phyloP scores from a whole-genome alignment of 805 yeast species.

The Teunomyces kruisii region DNA sequence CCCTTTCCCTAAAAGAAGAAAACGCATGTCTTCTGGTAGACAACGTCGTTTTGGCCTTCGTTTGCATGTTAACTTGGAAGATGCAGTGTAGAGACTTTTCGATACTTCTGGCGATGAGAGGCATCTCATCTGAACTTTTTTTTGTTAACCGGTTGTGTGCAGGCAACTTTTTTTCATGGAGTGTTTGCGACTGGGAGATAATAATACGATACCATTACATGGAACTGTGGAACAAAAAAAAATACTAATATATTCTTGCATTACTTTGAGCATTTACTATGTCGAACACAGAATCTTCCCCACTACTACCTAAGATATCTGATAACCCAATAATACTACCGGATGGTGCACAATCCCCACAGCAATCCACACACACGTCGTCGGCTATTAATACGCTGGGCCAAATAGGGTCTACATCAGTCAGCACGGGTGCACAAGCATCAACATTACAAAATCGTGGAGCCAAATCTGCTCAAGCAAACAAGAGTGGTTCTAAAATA shows the following conservation, averaged over 20 bases:
- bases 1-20: constrained; percentile 77
- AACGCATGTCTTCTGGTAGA: constrained; percentile 59
- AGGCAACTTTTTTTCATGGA: neutral
- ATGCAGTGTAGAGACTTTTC: neutral
- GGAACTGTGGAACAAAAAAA: neutral
- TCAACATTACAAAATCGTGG: constrained; percentile 4
- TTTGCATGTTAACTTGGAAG: neutral
- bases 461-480: constrained; percentile 16
- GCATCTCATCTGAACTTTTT: constrained; percentile 12
- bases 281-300: constrained; percentile 7
- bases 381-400: neutral
- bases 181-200: neutral
- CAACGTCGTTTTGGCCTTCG: constrained; percentile 44
- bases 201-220: neutral
- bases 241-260: neutral
- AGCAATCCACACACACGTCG: neutral
- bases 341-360: neutral
- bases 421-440: neutral
- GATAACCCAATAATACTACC: constrained; percentile 12
- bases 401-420: neutral
- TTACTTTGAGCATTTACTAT: neutral
- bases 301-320: constrained; percentile 12
- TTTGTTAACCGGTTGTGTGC: constrained; percentile 1
- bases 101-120: constrained; percentile 1
- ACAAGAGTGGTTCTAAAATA: constrained; percentile 25